These are phyloP conservation scores for Solanum hybrid DNA, from an alignment of 305 asterid species.

Conservation along the genomic window DNA sequence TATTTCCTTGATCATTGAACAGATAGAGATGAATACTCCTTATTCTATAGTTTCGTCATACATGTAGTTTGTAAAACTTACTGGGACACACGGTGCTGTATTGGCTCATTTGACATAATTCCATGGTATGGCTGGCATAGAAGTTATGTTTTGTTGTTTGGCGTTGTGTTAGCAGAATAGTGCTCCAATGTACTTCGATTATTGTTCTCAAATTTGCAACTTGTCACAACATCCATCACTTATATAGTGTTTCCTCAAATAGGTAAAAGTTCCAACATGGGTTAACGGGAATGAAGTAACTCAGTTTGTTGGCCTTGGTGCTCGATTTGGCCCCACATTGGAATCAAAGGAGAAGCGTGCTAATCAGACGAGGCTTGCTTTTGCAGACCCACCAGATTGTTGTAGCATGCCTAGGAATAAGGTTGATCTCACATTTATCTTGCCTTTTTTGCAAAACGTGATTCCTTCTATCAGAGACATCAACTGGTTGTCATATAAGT, in stretches of 20 bases:
- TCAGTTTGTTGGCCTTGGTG: constrained; percentile 94
- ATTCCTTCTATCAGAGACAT: neutral
- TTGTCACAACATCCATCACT: neutral
- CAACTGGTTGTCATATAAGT: neutral
- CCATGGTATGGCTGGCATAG: neutral
- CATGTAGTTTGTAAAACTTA: neutral
- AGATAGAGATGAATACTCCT: neutral
- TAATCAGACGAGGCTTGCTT: constrained; percentile 58
- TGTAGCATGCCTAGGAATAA: constrained; percentile 70
- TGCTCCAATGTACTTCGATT: neutral
- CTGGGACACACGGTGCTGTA: neutral
- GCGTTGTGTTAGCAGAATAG: neutral
- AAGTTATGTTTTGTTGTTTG: neutral
- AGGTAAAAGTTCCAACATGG: constrained; percentile 95
- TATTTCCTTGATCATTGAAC: neutral
- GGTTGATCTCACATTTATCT: constrained; percentile 30
- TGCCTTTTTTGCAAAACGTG: neutral
- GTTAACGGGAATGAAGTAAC: constrained; percentile 56
- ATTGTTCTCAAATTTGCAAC: neutral
- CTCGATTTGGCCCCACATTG: constrained; percentile 88
- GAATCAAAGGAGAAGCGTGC: constrained; percentile 97
- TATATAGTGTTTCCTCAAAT: constrained; percentile 3
- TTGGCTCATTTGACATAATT: neutral
- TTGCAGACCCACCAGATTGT: constrained; percentile 91
- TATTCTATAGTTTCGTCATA: neutral